Conservation (phyloP, 2,329 filamentous ascomycete species). For the Scleromitrula shiraiana region DNA sequence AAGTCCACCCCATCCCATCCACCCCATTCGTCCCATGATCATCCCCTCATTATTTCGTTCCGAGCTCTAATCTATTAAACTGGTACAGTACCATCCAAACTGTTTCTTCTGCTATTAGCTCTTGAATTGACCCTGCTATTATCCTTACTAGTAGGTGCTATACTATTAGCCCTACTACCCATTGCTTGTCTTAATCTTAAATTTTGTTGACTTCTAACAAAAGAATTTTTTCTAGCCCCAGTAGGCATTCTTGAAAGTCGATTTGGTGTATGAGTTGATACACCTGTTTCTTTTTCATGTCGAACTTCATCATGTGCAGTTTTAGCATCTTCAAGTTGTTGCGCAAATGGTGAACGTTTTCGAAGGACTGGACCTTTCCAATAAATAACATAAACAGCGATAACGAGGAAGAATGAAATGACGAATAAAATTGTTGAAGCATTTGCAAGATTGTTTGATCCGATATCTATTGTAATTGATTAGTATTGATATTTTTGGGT, state of each 20-base stretch:
- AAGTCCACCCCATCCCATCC: neutral
- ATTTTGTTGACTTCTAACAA: slow-evolving; percentile 18
- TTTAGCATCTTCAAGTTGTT: slow-evolving; percentile 42
- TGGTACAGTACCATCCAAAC: neutral
- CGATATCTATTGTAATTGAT: slow-evolving; percentile 37
- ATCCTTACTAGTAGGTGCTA: neutral
- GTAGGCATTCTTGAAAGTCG: slow-evolving; percentile 15
- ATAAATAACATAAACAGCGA: slow-evolving; percentile 60
- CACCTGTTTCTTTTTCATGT: neutral
- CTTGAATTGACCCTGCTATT: slow-evolving; percentile 4
- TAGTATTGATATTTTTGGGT: neutral
- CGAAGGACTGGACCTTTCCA: slow-evolving; percentile 54
- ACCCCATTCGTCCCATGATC: too few species aligned
- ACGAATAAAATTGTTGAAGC: slow-evolving; percentile 55
- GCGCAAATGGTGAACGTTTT: slow-evolving; percentile 55
- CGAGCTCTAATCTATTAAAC: neutral
- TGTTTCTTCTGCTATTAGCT: slow-evolving; percentile 8
- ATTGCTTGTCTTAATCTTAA: slow-evolving; percentile 17
- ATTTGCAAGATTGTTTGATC: slow-evolving; percentile 45
- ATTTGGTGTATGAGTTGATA: too few species aligned
- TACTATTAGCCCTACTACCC: slow-evolving; percentile 14
- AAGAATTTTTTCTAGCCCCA: slow-evolving; percentile 17
- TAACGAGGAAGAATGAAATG: slow-evolving; percentile 53
- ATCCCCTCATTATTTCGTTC: neutral
- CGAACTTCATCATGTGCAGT: neutral